Evolutionary conservation across 1,284 basidiomycete genomes (phyloP).

Genomic region (Mycena sp.): DNA sequence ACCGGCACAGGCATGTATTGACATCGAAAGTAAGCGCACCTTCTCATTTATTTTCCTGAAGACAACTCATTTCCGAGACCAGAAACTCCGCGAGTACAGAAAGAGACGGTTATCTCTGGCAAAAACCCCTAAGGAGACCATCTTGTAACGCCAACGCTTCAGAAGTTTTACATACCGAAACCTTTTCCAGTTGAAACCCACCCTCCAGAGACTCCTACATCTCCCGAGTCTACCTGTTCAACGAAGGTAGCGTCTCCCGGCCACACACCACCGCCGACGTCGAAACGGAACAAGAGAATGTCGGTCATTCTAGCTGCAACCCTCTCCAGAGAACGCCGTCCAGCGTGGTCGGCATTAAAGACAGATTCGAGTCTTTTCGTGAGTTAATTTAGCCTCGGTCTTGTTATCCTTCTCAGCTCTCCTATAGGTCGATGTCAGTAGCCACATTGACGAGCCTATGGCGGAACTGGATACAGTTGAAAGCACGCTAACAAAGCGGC

Average conservation of each 20-base stretch:
- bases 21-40: conserved; percentile 23
- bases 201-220: conserved; percentile 8
- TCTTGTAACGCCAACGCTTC: conserved; percentile 2
- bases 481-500: background rate
- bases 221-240: conserved; percentile 25
- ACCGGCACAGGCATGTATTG: conserved; percentile 26
- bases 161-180: conserved; percentile 8
- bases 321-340: conserved; percentile 26
- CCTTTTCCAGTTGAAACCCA: background rate
- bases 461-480: background rate
- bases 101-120: conserved; percentile 9
- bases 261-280: background rate
- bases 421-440: conserved; percentile 26
- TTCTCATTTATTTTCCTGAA: background rate
- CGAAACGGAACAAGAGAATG: conserved; percentile 22
- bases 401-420: background rate
- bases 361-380: conserved; percentile 30
- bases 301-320: conserved; percentile 29
- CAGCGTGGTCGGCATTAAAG: conserved; percentile 27
- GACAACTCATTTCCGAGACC: background rate
- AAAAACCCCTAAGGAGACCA: background rate
- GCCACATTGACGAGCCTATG: conserved; percentile 26
- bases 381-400: background rate
- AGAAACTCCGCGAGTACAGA: conserved; percentile 25
- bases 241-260: conserved; percentile 23